These are phyloP conservation scores for Penicillium sp. DNA, from an alignment of 2,329 filamentous ascomycete genomes.

Conservation along the genomic window DNA sequence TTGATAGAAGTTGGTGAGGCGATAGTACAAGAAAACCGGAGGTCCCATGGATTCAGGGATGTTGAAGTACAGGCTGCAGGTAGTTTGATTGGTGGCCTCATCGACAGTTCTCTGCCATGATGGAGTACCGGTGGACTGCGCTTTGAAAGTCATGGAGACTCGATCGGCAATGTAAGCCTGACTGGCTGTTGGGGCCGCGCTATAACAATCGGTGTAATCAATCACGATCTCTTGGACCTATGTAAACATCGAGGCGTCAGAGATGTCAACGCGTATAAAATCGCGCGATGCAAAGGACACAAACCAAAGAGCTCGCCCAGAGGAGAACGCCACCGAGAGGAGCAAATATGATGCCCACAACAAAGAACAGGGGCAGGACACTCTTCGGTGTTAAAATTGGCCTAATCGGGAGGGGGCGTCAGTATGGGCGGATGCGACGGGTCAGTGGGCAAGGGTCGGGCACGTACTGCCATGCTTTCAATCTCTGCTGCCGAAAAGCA, in stretches of 20 bases:
- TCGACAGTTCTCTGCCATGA: slow-evolving; percentile 34
- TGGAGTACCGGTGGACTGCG: slow-evolving; percentile 40
- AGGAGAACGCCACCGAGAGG: slow-evolving; percentile 85
- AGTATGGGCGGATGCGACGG: neutral
- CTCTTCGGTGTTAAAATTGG: slow-evolving; percentile 95
- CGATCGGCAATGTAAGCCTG: slow-evolving; percentile 40
- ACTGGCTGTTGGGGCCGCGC: slow-evolving; percentile 52
- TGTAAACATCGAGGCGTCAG: neutral
- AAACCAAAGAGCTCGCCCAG: slow-evolving; percentile 78
- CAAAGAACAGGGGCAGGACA: slow-evolving; percentile 86
- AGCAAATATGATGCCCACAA: slow-evolving; percentile 86
- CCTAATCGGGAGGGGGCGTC: slow-evolving; percentile 48
- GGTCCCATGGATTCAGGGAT: slow-evolving; percentile 77
- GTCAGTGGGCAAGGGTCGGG: neutral
- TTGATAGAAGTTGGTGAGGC: slow-evolving; percentile 96
- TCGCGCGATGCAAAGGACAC: slow-evolving; percentile 14
- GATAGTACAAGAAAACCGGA: slow-evolving; percentile 91
- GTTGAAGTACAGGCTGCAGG: slow-evolving; percentile 74
- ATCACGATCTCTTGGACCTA: slow-evolving; percentile 88
- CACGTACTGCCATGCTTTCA: slow-evolving; percentile 96
- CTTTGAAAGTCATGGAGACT: slow-evolving; percentile 71
- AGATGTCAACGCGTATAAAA: neutral
- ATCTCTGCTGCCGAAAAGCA: slow-evolving; percentile 90
- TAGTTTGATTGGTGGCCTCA: slow-evolving; percentile 39
- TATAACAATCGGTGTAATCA: slow-evolving; percentile 80